These are phyloP conservation scores for Cryptococcus floricola DNA, from an alignment of 1,284 basidiomycete genomes.

Conservation along the genomic window DNA sequence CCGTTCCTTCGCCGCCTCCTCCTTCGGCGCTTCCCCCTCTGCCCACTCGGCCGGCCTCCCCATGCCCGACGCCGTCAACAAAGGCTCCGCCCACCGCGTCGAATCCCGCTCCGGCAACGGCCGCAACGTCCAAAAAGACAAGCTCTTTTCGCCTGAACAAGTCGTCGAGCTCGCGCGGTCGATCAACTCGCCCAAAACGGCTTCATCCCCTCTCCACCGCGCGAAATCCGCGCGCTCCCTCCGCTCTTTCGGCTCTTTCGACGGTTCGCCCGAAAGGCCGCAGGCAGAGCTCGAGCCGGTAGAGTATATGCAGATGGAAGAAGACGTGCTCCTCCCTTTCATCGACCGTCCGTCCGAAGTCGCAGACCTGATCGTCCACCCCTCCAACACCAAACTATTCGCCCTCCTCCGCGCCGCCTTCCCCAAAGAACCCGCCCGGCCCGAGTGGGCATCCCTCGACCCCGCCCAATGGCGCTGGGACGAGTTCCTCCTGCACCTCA, in stretches of 20 bases:
- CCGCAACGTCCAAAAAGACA: constrained; percentile 21
- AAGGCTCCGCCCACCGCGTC: constrained; percentile 5
- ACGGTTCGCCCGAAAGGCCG: constrained; percentile 11
- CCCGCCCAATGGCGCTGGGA: constrained; percentile 44
- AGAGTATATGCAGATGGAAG: constrained; percentile 46
- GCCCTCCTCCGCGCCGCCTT: constrained; percentile 39
- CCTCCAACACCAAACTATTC: constrained; percentile 36
- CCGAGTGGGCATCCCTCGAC: constrained; percentile 34
- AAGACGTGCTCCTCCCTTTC: constrained; percentile 44
- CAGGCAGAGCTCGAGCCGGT: constrained; percentile 46
- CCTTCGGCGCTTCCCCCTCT: constrained; percentile 28
- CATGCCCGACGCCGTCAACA: constrained; percentile 3
- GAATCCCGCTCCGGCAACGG: constrained; percentile 17
- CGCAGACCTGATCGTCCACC: constrained; percentile 31
- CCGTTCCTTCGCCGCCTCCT: constrained; percentile 37
- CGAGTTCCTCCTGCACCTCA: constrained; percentile 42
- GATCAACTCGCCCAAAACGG: constrained; percentile 32
- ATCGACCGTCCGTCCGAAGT: constrained; percentile 43
- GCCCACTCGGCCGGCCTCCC: constrained; percentile 1
- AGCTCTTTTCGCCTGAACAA: constrained; percentile 39
- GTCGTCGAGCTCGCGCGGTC: constrained; percentile 40
- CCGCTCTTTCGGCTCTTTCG: background rate
- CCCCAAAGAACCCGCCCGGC: constrained; percentile 26
- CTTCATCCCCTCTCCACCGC: constrained; percentile 26
- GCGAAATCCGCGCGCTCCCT: constrained; percentile 26